A percentile compares a stretch with the other conserved stretches of the same genome.
phyloP scores from a whole-genome alignment of 106 monocot species.

The Dioscorea zingiberensis region DNA sequence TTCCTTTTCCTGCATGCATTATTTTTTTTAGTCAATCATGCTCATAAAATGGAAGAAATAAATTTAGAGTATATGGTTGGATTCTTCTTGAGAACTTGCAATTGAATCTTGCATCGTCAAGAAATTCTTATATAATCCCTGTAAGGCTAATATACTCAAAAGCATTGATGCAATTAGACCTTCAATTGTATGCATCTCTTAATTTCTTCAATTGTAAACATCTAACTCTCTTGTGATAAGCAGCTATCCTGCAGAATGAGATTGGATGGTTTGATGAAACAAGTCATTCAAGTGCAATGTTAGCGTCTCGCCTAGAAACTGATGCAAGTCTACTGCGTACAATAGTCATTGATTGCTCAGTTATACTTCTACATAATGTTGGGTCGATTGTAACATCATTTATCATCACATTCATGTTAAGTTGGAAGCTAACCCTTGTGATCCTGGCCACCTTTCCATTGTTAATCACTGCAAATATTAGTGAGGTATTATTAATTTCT shows the following conservation, averaged over 20 bases:
- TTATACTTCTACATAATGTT: constrained; percentile 78
- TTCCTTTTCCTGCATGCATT: no score
- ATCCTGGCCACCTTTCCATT: constrained; percentile 77
- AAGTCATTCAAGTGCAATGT: constrained; percentile 35
- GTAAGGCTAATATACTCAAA: no score
- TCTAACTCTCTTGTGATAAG: neutral
- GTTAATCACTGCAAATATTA: constrained; percentile 78
- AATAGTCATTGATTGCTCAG: constrained; percentile 72
- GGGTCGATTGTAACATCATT: constrained; percentile 86
- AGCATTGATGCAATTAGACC: no score
- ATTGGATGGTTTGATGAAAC: constrained; percentile 34
- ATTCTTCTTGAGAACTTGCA: no score
- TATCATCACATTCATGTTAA: constrained; percentile 76
- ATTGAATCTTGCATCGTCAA: no score
- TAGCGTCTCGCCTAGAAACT: constrained; percentile 71
- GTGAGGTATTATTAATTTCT: constrained; percentile 30
- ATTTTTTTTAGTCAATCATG: no score
- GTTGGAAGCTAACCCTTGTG: constrained; percentile 84
- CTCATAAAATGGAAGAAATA: no score
- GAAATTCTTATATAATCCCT: no score
- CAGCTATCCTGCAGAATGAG: constrained; percentile 34
- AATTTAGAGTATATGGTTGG: no score
- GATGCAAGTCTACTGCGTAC: constrained; percentile 76
- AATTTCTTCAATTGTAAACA: neutral
- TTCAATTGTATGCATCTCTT: no score